phyloP scores from a whole-genome alignment of 2,329 filamentous ascomycete species.

The Pseudocercospora fijiensis region DNA sequence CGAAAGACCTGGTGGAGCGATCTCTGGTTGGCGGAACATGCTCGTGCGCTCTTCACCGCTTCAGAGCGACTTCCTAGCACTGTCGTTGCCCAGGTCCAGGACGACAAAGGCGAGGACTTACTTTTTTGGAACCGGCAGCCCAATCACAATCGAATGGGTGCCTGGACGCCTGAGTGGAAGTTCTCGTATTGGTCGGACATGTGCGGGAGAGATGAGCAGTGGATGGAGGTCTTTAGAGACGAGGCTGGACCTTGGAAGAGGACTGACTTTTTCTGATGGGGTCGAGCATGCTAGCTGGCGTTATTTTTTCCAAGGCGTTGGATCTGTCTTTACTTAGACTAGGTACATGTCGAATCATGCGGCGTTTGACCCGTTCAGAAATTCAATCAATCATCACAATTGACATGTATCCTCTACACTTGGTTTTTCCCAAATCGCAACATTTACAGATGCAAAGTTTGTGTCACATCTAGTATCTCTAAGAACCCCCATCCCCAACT shows the following conservation, averaged over 20 bases:
- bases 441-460: neutral
- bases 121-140: slow-evolving; percentile 13
- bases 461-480: neutral
- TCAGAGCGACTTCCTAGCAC: slow-evolving; percentile 7
- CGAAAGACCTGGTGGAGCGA: slow-evolving; percentile 3
- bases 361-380: too few species aligned
- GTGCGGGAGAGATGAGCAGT: slow-evolving; percentile 10
- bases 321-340: neutral
- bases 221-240: slow-evolving; percentile 10
- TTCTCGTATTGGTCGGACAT: slow-evolving; percentile 11
- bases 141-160: slow-evolving; percentile 2
- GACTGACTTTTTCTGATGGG: slow-evolving; percentile 6
- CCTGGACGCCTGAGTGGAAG: neutral
- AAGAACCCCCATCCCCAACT: neutral
- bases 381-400: too few species aligned
- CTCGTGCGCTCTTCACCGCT: slow-evolving; percentile 5
- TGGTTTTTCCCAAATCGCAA: too few species aligned
- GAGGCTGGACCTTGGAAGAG: slow-evolving; percentile 9
- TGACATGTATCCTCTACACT: too few species aligned
- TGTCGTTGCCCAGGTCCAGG: neutral
- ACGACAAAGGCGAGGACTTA: neutral
- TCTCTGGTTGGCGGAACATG: slow-evolving; percentile 3
- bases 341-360: neutral
- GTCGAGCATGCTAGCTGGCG: neutral
- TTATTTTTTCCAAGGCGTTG: neutral